These are phyloP conservation scores for Sodiomyces alkalinus DNA, from an alignment of 2,329 filamentous ascomycete species.

Conservation along the genomic window DNA sequence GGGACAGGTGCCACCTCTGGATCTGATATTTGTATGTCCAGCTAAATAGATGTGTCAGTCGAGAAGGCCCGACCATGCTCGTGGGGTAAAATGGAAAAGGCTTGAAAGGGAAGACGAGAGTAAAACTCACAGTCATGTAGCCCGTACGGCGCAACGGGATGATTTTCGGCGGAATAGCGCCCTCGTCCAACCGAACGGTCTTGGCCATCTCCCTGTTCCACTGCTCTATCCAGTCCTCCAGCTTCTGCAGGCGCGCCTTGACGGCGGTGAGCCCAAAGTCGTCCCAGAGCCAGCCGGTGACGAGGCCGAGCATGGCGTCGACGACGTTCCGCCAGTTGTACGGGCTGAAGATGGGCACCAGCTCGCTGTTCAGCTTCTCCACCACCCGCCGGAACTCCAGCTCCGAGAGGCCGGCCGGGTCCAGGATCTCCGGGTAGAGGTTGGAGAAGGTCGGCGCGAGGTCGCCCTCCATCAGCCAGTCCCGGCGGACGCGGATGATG, in stretches of 20 bases:
- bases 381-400: slow-evolving; percentile 74
- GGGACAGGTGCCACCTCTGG: slow-evolving; percentile 49
- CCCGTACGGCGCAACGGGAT: slow-evolving; percentile 69
- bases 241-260: slow-evolving; percentile 51
- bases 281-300: slow-evolving; percentile 93
- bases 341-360: slow-evolving; percentile 68
- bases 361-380: slow-evolving; percentile 63
- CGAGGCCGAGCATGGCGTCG: slow-evolving; percentile 62
- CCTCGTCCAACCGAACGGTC: slow-evolving; percentile 33
- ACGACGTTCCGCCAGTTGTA: slow-evolving; percentile 62
- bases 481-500: slow-evolving; percentile 79
- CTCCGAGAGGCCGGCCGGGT: slow-evolving; percentile 67
- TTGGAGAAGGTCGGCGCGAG: slow-evolving; percentile 88
- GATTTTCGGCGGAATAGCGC: slow-evolving; percentile 47
- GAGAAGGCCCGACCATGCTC: too few species aligned
- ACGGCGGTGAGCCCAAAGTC: slow-evolving; percentile 65
- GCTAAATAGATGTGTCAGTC: slow-evolving; percentile 26
- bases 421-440: slow-evolving; percentile 88
- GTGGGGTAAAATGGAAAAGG: too few species aligned
- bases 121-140: slow-evolving; percentile 54
- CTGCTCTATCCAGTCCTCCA: slow-evolving; percentile 71
- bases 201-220: slow-evolving; percentile 68
- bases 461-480: slow-evolving; percentile 85
- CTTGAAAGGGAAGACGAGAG: background rate
- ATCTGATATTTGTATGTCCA: slow-evolving; percentile 71